Evolutionary conservation across 495 filamentous ascomycete genomes (phyloP).

Genomic region (Podospora pseudocomata): DNA sequence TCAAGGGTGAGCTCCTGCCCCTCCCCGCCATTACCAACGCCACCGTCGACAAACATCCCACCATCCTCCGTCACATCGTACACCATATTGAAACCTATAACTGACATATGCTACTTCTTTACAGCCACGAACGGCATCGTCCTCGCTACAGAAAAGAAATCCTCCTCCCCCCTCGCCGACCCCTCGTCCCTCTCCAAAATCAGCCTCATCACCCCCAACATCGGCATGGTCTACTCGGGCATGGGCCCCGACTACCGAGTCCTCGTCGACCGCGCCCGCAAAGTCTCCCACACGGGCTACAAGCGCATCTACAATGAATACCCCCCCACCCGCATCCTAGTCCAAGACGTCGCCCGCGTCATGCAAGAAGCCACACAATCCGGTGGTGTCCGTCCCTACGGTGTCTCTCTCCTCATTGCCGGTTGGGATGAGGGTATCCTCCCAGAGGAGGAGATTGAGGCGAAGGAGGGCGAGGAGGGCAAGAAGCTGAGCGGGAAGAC

Average conservation of each 20-base stretch:
- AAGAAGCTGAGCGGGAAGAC: constrained; percentile 77
- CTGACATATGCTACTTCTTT: constrained; percentile 7
- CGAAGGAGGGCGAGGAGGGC: constrained; percentile 57
- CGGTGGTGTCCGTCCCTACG: constrained; percentile 96
- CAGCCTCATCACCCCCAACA: constrained; percentile 95
- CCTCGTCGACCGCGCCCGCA: constrained; percentile 93
- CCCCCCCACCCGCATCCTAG: constrained; percentile 95
- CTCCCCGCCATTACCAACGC: constrained; percentile 3
- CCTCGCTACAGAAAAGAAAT: constrained; percentile 99
- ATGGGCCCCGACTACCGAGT: constrained; percentile 99
- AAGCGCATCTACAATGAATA: constrained; percentile 99
- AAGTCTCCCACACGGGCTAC: constrained; percentile 98
- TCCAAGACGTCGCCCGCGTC: constrained; percentile 94
- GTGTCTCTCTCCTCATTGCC: constrained; percentile 89
- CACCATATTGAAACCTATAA: neutral
- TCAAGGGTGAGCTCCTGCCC: constrained; percentile 68
- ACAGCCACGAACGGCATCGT: constrained; percentile 97
- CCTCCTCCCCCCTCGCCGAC: constrained; percentile 91
- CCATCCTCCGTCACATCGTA: neutral
- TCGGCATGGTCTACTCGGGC: constrained; percentile 99
- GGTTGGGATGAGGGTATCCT: constrained; percentile 97
- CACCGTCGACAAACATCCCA: neutral
- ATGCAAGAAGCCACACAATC: constrained; percentile 99
- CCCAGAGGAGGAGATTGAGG: constrained; percentile 61
- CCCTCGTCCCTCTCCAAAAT: constrained; percentile 94